These are phyloP conservation scores for Penicillium bialowiezense DNA, from an alignment of 495 filamentous ascomycete genomes.

Conservation along the genomic window DNA sequence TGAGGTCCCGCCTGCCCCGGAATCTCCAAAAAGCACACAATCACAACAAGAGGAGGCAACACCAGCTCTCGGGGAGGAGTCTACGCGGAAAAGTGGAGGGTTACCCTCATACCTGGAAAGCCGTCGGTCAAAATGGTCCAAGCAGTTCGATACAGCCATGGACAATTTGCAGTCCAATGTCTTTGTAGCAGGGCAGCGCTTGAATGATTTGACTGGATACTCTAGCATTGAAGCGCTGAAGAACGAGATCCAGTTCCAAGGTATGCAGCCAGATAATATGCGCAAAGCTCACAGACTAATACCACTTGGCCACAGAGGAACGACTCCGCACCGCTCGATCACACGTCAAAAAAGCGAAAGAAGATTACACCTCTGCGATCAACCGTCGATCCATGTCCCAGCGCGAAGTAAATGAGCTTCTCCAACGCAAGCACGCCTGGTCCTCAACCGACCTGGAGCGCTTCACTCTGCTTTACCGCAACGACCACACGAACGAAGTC, in stretches of 20 bases:
- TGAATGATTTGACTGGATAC: conserved; percentile 95
- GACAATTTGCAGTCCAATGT: conserved; percentile 83
- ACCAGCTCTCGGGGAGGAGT: conserved; percentile 4
- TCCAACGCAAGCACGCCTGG: conserved; percentile 94
- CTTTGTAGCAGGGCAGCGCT: conserved; percentile 76
- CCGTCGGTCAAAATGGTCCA: conserved; percentile 67
- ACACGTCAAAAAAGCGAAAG: conserved; percentile 66
- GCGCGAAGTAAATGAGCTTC: conserved; percentile 89
- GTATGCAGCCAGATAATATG: conserved; percentile 31
- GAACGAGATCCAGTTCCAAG: conserved; percentile 65
- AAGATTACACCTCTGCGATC: conserved; percentile 73
- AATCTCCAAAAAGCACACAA: conserved; percentile 6
- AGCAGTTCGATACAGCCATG: conserved; percentile 75
- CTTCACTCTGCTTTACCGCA: conserved; percentile 88
- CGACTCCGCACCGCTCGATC: conserved; percentile 60
- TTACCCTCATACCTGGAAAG: conserved; percentile 78
- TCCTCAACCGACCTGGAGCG: conserved; percentile 82
- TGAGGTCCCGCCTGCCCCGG: conserved; percentile 8
- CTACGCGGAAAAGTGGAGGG: conserved; percentile 18
- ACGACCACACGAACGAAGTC: conserved; percentile 90
- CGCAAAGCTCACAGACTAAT: conserved; percentile 1
- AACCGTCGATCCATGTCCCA: conserved; percentile 78
- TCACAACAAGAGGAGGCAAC: conserved; percentile 5
- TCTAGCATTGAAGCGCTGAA: conserved; percentile 87
- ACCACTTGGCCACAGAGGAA: conserved; percentile 44